Percentiles rank a stretch among this genome's conserved stretches.
phyloP scores from a whole-genome alignment of 2,329 filamentous ascomycete species.

The Botryosphaeria agaves region DNA sequence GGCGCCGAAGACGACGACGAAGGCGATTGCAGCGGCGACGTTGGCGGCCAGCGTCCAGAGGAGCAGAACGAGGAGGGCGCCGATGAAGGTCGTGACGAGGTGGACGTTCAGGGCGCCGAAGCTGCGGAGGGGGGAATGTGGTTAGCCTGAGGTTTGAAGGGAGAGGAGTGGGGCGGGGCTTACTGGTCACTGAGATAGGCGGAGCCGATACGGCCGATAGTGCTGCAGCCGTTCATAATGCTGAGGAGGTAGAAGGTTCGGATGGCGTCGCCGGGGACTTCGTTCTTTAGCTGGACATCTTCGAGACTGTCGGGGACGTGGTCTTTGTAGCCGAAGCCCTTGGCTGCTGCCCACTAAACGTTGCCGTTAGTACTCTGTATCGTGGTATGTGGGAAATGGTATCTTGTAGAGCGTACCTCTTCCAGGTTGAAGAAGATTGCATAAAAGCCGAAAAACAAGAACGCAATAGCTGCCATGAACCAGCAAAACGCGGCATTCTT shows the following conservation, averaged over 20 bases:
- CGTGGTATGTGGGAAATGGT: neutral
- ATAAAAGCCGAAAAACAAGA: conserved; percentile 35
- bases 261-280: conserved; percentile 14
- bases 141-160: neutral
- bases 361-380: neutral
- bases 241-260: conserved; percentile 30
- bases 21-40: conserved; percentile 23
- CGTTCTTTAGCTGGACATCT: conserved; percentile 5
- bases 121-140: conserved; percentile 2
- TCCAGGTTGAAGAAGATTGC: conserved; percentile 35
- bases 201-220: conserved; percentile 26
- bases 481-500: conserved; percentile 23
- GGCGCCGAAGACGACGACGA: conserved; percentile 30
- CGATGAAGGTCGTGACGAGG: conserved; percentile 20
- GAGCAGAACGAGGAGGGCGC: conserved; percentile 23
- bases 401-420: conserved; percentile 17
- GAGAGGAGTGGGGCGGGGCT: conserved; percentile 1
- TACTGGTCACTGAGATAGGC: conserved; percentile 26
- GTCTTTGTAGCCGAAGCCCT: conserved; percentile 81
- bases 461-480: conserved; percentile 26
- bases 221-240: conserved; percentile 33
- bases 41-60: conserved; percentile 25
- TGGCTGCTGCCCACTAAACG: conserved; percentile 38
- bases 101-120: conserved; percentile 29
- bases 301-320: conserved; percentile 5